phyloP scores from a whole-genome alignment of 2,329 filamentous ascomycete genomes.

The Camptophora hylomeconis region DNA sequence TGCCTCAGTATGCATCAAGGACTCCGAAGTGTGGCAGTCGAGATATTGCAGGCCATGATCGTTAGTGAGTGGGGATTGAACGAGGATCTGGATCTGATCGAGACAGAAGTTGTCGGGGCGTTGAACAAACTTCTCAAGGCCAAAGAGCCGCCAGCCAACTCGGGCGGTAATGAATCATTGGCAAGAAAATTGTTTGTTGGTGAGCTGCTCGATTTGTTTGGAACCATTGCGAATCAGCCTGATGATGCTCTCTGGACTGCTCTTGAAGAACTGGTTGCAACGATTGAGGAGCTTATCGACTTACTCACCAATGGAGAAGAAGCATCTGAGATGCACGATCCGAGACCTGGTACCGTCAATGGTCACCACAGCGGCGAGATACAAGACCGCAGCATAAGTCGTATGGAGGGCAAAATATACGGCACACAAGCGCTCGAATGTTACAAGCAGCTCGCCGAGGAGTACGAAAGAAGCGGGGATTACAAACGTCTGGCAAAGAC shows the following conservation, averaged over 20 bases:
- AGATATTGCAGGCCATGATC: constrained; percentile 95
- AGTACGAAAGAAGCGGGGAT: constrained; percentile 82
- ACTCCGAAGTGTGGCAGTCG: constrained; percentile 74
- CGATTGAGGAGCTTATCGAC: constrained; percentile 81
- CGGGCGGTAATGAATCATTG: constrained; percentile 62
- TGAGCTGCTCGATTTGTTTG: constrained; percentile 72
- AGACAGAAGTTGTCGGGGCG: constrained; percentile 93
- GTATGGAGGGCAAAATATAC: constrained; percentile 21
- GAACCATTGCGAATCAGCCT: constrained; percentile 49
- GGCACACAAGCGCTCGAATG: constrained; percentile 45
- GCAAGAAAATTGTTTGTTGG: constrained; percentile 84
- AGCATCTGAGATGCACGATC: constrained; percentile 10
- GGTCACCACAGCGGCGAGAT: constrained; percentile 3
- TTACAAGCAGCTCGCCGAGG: constrained; percentile 80
- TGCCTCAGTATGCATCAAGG: constrained; percentile 93
- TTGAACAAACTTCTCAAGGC: constrained; percentile 82
- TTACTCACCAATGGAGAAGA: constrained; percentile 78
- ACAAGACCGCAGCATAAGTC: constrained; percentile 13
- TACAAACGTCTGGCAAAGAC: constrained; percentile 83
- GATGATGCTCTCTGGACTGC: constrained; percentile 65
- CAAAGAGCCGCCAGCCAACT: constrained; percentile 40
- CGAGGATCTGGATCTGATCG: constrained; percentile 78
- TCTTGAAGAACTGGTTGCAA: constrained; percentile 65
- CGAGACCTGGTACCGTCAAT: constrained; percentile 1
- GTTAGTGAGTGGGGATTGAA: constrained; percentile 95